phyloP scores from a whole-genome alignment of 1,284 basidiomycete species.

The Leccinum fallax region DNA sequence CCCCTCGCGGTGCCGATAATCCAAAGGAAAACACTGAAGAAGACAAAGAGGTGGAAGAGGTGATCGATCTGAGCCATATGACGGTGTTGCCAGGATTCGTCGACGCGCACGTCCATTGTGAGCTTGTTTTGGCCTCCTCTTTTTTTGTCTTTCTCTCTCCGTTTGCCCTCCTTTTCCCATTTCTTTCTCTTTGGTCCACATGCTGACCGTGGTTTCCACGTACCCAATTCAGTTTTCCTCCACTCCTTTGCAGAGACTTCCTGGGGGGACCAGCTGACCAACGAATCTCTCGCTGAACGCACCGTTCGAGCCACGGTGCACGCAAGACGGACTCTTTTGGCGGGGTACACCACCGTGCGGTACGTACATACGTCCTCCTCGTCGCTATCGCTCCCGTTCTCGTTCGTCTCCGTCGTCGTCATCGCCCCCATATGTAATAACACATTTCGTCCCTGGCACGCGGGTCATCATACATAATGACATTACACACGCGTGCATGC shows the following conservation, averaged over 20 bases:
- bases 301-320: conserved; percentile 64
- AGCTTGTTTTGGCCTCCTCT: conserved; percentile 21
- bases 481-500: background rate
- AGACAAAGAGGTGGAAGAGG: conserved; percentile 15
- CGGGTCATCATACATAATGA: background rate
- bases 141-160: no score
- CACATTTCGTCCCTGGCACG: background rate
- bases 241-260: conserved; percentile 62
- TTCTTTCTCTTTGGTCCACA: background rate
- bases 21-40: background rate
- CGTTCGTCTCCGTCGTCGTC: background rate
- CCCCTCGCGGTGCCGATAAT: background rate
- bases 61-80: conserved; percentile 51
- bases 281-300: conserved; percentile 55
- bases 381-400: background rate
- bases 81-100: conserved; percentile 66
- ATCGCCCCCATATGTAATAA: background rate
- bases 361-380: conserved; percentile 27
- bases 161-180: background rate
- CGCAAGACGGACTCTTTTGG: conserved; percentile 59
- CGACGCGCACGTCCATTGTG: conserved; percentile 66
- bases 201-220: background rate
- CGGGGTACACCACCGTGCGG: conserved; percentile 71
- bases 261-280: conserved; percentile 65
- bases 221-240: conserved; percentile 51